Percentiles rank a stretch among this genome's conserved stretches.
Conservation (phyloP, 2,329 filamentous ascomycete genomes). For the Botrytis elliptica region DNA sequence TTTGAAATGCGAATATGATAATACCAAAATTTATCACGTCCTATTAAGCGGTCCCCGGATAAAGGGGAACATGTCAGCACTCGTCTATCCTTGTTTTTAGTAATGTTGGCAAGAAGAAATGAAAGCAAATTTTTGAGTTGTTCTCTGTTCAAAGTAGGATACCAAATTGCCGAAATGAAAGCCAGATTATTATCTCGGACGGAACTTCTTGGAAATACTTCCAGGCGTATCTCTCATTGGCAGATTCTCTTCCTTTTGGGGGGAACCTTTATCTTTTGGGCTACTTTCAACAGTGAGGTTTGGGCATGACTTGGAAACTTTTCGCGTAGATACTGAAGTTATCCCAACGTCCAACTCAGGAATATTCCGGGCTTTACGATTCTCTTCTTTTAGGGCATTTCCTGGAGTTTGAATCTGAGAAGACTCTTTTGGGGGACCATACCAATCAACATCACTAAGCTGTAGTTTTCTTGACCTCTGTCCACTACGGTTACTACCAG, state of each 20-base stretch:
- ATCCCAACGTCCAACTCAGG: slow-evolving; percentile 2
- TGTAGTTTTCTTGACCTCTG: slow-evolving; percentile 89
- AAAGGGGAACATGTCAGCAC: slow-evolving; percentile 21
- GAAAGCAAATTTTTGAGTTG: slow-evolving; percentile 11
- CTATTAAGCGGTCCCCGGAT: slow-evolving; percentile 20
- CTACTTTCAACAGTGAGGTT: background rate
- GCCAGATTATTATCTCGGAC: slow-evolving; percentile 20
- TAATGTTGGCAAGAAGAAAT: slow-evolving; percentile 16
- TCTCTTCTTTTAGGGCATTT: slow-evolving; percentile 10
- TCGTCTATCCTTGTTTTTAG: slow-evolving; percentile 8
- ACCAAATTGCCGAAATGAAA: slow-evolving; percentile 23
- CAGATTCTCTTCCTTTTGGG: slow-evolving; percentile 28
- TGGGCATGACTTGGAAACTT: slow-evolving; percentile 6
- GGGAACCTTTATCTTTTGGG: background rate
- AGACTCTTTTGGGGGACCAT: slow-evolving; percentile 44
- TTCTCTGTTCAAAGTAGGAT: slow-evolving; percentile 11
- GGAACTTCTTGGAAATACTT: slow-evolving; percentile 27
- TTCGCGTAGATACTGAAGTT: slow-evolving; percentile 4
- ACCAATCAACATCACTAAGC: slow-evolving; percentile 97
- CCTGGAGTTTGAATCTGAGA: slow-evolving; percentile 27
- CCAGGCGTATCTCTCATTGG: slow-evolving; percentile 32
- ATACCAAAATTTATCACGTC: slow-evolving; percentile 23
- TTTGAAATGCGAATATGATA: background rate
- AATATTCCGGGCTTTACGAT: background rate
- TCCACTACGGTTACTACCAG: slow-evolving; percentile 52